phyloP scores from a whole-genome alignment of 441 rosid genomes.

The Gossypium davidsonii region DNA sequence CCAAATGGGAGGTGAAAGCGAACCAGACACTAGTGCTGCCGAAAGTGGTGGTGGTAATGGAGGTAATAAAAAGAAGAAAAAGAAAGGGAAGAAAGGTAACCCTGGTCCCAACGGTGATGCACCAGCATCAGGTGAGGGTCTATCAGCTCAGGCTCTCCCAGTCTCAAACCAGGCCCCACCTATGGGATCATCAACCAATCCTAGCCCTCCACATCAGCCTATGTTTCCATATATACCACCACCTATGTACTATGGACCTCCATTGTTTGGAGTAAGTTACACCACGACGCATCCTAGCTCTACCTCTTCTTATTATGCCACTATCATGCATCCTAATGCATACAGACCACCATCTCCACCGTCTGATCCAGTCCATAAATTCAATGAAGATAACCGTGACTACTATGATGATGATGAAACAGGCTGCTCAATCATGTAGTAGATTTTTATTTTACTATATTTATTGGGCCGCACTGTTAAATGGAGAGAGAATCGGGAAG shows the following conservation, averaged over 20 bases:
- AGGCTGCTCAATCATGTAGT: constrained; percentile 45
- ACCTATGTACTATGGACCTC: constrained; percentile 26
- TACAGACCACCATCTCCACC: constrained; percentile 28
- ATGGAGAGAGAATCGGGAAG: neutral
- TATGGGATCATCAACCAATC: constrained; percentile 13
- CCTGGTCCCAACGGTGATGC: constrained; percentile 15
- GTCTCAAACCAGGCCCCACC: constrained; percentile 19
- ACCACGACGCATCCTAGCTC: constrained; percentile 28
- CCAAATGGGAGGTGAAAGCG: constrained; percentile 13
- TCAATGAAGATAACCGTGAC: constrained; percentile 1
- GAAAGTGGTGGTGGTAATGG: constrained; percentile 9
- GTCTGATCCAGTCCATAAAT: constrained; percentile 18
- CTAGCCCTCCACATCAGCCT: constrained; percentile 20
- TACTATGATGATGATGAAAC: constrained; percentile 17
- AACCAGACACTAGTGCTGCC: neutral
- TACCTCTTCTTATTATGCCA: constrained; percentile 25
- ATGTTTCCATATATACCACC: constrained; percentile 8
- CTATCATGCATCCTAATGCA: constrained; percentile 22
- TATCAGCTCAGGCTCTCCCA: neutral
- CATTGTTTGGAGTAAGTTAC: constrained; percentile 36
- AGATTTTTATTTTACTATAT: neutral
- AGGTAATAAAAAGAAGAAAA: constrained; percentile 36
- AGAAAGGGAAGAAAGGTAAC: constrained; percentile 26
- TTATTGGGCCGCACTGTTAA: neutral
- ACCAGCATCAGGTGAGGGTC: neutral